Conservation (phyloP, 192 early-diverging fungal genomes). For the Coemansia nantahalensis region DNA sequence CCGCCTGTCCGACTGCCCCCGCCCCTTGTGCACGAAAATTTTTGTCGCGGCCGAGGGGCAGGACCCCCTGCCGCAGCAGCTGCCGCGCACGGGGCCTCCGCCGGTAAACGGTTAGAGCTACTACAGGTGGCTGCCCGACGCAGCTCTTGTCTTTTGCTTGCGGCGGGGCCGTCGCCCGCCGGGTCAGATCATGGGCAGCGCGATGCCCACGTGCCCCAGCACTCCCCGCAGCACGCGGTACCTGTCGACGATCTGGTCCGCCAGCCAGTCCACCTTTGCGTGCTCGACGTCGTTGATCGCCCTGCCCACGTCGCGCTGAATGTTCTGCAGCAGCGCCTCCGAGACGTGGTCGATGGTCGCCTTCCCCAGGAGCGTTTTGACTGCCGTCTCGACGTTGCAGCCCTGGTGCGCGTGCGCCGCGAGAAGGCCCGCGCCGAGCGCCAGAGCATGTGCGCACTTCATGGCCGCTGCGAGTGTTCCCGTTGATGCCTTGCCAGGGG, state of each 20-base stretch:
- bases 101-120: no score
- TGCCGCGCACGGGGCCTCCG: no score
- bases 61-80: no score
- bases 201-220: slow-evolving; percentile 16
- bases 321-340: slow-evolving; percentile 14
- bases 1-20: no score
- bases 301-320: slow-evolving; percentile 23
- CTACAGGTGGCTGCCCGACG: no score
- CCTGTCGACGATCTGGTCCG: slow-evolving; percentile 19
- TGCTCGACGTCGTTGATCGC: slow-evolving; percentile 11
- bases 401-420: slow-evolving; percentile 22
- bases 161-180: no score
- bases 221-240: slow-evolving; percentile 27
- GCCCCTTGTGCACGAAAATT: no score
- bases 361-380: slow-evolving; percentile 18
- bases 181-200: slow-evolving; percentile 19
- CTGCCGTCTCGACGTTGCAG: slow-evolving; percentile 25
- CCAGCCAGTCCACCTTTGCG: slow-evolving; percentile 13
- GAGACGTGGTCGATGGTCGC: slow-evolving; percentile 24
- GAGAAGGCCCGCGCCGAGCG: neutral
- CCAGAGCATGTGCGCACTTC: neutral
- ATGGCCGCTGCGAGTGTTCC: no score
- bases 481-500: no score
- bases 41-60: no score
- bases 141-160: no score